These are phyloP conservation scores for Colletotrichum siamense DNA, from an alignment of 2,329 filamentous ascomycete species.

Conservation along the genomic window DNA sequence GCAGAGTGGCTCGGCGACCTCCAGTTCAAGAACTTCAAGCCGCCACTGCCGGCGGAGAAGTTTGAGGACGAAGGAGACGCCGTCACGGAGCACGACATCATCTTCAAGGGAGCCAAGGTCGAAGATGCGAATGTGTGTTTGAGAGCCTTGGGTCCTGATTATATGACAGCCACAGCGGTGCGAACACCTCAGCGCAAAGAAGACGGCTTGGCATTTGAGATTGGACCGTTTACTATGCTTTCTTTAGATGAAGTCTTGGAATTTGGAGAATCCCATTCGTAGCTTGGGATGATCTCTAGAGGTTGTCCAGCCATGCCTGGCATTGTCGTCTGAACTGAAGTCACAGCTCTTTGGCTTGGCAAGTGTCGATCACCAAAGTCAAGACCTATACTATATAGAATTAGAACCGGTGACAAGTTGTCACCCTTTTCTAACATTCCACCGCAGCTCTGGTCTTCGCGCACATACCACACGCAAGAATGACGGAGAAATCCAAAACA, in stretches of 20 bases:
- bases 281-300: neutral
- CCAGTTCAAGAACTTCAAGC: slow-evolving; percentile 69
- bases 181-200: slow-evolving; percentile 42
- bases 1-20: slow-evolving; percentile 75
- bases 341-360: neutral
- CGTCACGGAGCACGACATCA: slow-evolving; percentile 40
- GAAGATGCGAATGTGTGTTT: slow-evolving; percentile 48
- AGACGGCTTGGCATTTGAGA: slow-evolving; percentile 41
- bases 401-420: neutral
- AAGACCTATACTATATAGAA: neutral
- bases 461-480: neutral
- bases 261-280: slow-evolving; percentile 42
- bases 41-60: slow-evolving; percentile 46
- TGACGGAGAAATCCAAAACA: neutral
- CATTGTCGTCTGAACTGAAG: neutral
- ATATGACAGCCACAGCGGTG: slow-evolving; percentile 60
- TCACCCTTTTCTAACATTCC: neutral
- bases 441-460: neutral
- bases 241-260: slow-evolving; percentile 50
- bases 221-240: slow-evolving; percentile 48
- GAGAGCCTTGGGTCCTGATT: slow-evolving; percentile 51
- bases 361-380: neutral
- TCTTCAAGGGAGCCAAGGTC: slow-evolving; percentile 42
- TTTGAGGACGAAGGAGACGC: slow-evolving; percentile 40
- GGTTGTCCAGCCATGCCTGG: neutral